phyloP scores from a whole-genome alignment of 164 flowering plant genomes.

The Echeveria elegans region DNA sequence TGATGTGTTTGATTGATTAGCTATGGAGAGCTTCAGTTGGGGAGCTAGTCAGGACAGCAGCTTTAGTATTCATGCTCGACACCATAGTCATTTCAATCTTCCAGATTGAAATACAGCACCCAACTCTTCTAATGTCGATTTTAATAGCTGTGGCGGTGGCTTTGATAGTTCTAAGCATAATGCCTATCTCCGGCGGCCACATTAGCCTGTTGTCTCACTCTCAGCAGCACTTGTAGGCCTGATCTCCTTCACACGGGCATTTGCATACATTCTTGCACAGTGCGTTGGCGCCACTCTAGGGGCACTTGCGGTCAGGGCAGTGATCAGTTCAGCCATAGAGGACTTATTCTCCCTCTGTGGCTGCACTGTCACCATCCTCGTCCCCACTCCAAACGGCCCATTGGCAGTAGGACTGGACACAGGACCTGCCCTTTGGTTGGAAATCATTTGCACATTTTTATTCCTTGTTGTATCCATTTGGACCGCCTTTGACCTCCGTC shows the following conservation, averaged over 20 bases:
- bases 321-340: conserved; percentile 25
- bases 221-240: conserved; percentile 40
- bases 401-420: conserved; percentile 25
- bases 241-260: conserved; percentile 37
- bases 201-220: conserved; percentile 41
- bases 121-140: conserved; percentile 32
- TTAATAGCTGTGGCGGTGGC: conserved; percentile 26
- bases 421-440: conserved; percentile 38
- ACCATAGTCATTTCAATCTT: conserved; percentile 44
- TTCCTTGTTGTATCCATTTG: conserved; percentile 40
- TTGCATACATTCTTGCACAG: conserved; percentile 43
- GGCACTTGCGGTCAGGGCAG: conserved; percentile 41
- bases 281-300: conserved; percentile 49
- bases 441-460: conserved; percentile 39
- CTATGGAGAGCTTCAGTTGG: conserved; percentile 51
- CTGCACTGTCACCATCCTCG: conserved; percentile 37
- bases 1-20: conserved; percentile 17
- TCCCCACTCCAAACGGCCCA: conserved; percentile 38
- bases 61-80: conserved; percentile 39
- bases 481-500: conserved; percentile 42
- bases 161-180: conserved; percentile 37
- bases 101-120: conserved; percentile 24
- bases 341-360: conserved; percentile 44
- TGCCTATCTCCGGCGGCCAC: conserved; percentile 58
- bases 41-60: conserved; percentile 46